A percentile compares a stretch with the other conserved stretches of the same genome.
phyloP scores from a whole-genome alignment of 2,329 filamentous ascomycete genomes.

The Paecilomyces sp. region DNA sequence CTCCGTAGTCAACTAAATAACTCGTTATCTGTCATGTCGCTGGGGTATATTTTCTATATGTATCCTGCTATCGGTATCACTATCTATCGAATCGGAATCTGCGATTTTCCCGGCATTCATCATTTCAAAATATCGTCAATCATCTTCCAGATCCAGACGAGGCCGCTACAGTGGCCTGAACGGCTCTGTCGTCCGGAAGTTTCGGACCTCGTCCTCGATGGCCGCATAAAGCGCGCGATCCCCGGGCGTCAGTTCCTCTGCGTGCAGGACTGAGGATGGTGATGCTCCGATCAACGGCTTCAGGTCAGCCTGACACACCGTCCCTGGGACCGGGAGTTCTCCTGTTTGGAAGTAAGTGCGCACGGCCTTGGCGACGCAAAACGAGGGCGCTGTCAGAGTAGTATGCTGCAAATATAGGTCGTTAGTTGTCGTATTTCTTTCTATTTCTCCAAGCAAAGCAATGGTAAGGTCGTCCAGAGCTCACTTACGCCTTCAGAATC shows the following conservation, averaged over 20 bases:
- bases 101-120: neutral
- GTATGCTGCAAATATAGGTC: conserved; percentile 12
- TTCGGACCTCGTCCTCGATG: neutral
- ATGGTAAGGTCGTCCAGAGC: neutral
- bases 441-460: too few species aligned
- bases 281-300: conserved; percentile 15
- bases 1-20: too few species aligned
- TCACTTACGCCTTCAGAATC: conserved; percentile 15
- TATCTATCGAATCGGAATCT: neutral
- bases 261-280: neutral
- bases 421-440: neutral
- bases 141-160: neutral
- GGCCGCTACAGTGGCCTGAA: neutral
- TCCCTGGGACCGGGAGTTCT: conserved; percentile 16
- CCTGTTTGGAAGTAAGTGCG: conserved; percentile 25
- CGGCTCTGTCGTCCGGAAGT: neutral
- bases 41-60: neutral
- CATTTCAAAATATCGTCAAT: neutral
- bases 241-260: neutral
- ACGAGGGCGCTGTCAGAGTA: conserved; percentile 14
- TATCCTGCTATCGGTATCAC: neutral
- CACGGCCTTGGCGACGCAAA: conserved; percentile 18
- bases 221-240: conserved; percentile 1
- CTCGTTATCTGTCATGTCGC: neutral
- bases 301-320: conserved; percentile 19